Evolutionary conservation across 139 green algal genomes (phyloP), one percentile per base, ranked within the genome.

Genomic region (Chlorella sorokiniana): DNA sequence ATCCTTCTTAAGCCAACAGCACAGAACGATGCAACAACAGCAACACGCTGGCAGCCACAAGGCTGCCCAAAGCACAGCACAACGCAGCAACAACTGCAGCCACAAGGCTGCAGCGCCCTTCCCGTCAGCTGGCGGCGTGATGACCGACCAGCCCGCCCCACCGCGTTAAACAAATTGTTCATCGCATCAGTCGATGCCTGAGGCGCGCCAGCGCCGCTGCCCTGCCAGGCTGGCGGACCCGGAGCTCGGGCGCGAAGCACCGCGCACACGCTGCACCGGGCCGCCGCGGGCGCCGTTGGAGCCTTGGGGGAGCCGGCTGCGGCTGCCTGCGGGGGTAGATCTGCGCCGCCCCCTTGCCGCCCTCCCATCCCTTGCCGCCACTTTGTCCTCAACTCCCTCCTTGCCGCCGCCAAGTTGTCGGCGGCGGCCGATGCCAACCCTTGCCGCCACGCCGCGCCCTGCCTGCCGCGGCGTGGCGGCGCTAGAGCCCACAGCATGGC

Each of bases 401-500:
- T 37, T 65, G 4, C 25, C 38, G 23, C n/a, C n/a, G n/a, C n/a
- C n/a, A n/a, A n/a, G n/a, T n/a, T n/a, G n/a, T n/a, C n/a, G n/a
- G n/a, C n/a, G n/a, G n/a, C n/a, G n/a, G n/a, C n/a, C n/a, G n/a
- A n/a, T n/a, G n/a, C n/a, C n/a, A n/a, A n/a, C n/a, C n/a, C n/a
- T n/a, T n/a, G 37, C 37, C 64, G 18, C 70, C 44, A 25, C 31
- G 45, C 45, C 45, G 31, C 44, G 70, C 44, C 42, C 45, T 51
- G 70, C 70, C 70, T 77, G 70, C 45, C 70, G 70, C 45, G 70
- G 70, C 70, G n/a, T 37, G 70, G 70, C 70, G 45, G 45, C 29
- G 5, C 45, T 44, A 8, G 44, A 18, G 44, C 64, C 64, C 70
- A 77, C 70, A 77, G 70, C 5, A 63, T 23, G 70, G 70, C 70